Evolutionary conservation across 257 asterid genomes (phyloP).

Genomic region (Ilex asprella): DNA sequence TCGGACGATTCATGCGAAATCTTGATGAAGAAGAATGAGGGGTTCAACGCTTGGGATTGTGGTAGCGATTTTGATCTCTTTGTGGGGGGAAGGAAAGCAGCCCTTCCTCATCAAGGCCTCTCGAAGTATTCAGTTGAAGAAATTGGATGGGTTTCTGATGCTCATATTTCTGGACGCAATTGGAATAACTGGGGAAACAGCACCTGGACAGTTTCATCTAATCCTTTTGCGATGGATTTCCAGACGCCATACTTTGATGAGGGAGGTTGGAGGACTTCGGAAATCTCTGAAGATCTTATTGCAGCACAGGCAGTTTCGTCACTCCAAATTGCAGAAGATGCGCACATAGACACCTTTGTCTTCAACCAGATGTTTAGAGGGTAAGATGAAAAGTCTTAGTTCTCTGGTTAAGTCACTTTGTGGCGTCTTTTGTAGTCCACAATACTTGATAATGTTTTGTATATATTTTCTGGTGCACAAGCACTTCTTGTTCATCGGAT

Average conservation of each 20-base stretch:
- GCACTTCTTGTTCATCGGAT: background rate
- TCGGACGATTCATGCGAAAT: conserved; percentile 59
- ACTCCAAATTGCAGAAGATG: background rate
- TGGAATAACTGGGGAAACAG: background rate
- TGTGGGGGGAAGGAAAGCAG: conserved; percentile 30
- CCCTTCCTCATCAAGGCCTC: conserved; percentile 40
- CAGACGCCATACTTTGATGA: background rate
- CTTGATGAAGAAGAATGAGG: conserved; percentile 58
- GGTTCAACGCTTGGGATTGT: conserved; percentile 55
- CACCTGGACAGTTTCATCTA: background rate
- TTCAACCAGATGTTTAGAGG: background rate
- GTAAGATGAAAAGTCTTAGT: background rate
- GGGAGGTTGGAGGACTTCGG: background rate
- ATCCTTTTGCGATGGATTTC: background rate
- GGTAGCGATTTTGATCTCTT: conserved; percentile 34
- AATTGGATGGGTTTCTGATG: conserved; percentile 38
- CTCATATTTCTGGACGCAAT: conserved; percentile 26
- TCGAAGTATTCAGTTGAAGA: conserved; percentile 35
- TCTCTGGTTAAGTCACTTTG: background rate
- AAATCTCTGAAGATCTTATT: background rate
- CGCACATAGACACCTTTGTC: background rate
- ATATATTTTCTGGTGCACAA: background rate
- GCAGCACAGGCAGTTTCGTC: background rate
- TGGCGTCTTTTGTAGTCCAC: background rate
- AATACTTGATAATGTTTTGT: background rate